Percentiles rank a stretch among this genome's conserved stretches.
phyloP scores from a whole-genome alignment of 129 eudicot genomes.

The Tanacetum coccineum region DNA sequence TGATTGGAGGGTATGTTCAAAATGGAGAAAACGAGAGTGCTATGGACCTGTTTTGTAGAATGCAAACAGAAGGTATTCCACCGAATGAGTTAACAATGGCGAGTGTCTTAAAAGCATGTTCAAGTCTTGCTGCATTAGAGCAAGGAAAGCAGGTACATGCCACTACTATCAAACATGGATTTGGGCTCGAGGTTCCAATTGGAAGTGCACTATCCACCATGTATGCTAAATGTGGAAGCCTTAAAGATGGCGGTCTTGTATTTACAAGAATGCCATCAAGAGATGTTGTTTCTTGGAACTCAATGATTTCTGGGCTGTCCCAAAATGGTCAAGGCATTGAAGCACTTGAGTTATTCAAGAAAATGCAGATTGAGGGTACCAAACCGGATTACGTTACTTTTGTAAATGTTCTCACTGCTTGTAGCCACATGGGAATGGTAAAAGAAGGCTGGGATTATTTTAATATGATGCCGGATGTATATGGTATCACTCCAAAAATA shows the following conservation, averaged over 20 bases:
- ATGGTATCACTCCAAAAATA: slow-evolving; percentile 47
- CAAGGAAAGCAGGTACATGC: slow-evolving; percentile 93
- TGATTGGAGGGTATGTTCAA: slow-evolving; percentile 84
- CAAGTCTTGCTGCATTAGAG: slow-evolving; percentile 73
- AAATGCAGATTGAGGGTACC: slow-evolving; percentile 62
- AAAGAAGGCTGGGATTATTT: slow-evolving; percentile 60
- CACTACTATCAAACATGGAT: slow-evolving; percentile 64
- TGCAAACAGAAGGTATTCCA: slow-evolving; percentile 60
- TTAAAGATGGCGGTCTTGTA: slow-evolving; percentile 45
- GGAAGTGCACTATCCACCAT: slow-evolving; percentile 84
- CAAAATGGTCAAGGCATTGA: slow-evolving; percentile 69
- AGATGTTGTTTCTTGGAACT: slow-evolving; percentile 39
- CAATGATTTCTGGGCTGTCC: slow-evolving; percentile 86
- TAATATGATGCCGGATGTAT: slow-evolving; percentile 50
- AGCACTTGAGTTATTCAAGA: slow-evolving; percentile 67
- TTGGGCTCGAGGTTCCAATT: slow-evolving; percentile 66
- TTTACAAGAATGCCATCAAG: slow-evolving; percentile 55
- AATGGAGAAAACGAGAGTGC: slow-evolving; percentile 75
- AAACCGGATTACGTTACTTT: slow-evolving; percentile 76
- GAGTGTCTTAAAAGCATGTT: slow-evolving; percentile 77
- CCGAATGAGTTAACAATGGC: slow-evolving; percentile 87
- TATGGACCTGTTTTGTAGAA: slow-evolving; percentile 58
- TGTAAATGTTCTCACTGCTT: slow-evolving; percentile 73
- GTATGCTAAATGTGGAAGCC: slow-evolving; percentile 83
- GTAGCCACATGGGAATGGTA: slow-evolving; percentile 86